Evolutionary conservation across 176 grass and related monocot species (phyloP).

Genomic region (Cenchrus fungigraminus): DNA sequence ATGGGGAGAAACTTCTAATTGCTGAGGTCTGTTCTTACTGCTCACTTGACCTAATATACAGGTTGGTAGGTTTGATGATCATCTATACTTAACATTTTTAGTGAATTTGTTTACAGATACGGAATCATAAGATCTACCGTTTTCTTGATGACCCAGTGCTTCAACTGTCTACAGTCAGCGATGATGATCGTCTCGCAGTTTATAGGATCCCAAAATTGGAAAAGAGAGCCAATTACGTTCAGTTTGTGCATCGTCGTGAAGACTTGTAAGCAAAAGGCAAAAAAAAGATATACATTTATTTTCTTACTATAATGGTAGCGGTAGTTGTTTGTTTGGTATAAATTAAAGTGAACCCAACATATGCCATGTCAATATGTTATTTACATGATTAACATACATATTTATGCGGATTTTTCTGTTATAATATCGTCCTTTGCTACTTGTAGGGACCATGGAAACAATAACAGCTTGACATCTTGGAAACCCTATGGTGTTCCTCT

Average conservation of each 20-base stretch:
- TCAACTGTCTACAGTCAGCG: slow-evolving; percentile 81
- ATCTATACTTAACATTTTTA: slow-evolving; percentile 26
- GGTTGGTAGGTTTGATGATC: slow-evolving; percentile 34
- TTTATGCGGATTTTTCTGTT: slow-evolving; percentile 27
- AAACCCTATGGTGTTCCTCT: slow-evolving; percentile 88
- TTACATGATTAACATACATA: slow-evolving; percentile 37
- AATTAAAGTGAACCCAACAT: slow-evolving; percentile 3
- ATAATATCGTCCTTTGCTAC: slow-evolving; percentile 29
- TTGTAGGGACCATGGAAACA: slow-evolving; percentile 74
- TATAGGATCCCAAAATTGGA: slow-evolving; percentile 85
- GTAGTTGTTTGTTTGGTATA: slow-evolving; percentile 22
- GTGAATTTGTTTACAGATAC: slow-evolving; percentile 66
- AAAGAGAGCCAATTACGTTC: slow-evolving; percentile 76
- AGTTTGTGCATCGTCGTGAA: slow-evolving; percentile 91
- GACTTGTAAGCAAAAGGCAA: slow-evolving; percentile 73
- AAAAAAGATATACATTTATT: slow-evolving; percentile 8
- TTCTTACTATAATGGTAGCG: slow-evolving; percentile 25
- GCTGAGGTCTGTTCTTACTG: slow-evolving; percentile 73
- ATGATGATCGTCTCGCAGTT: slow-evolving; percentile 86
- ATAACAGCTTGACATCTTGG: slow-evolving; percentile 57
- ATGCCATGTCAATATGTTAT: slow-evolving; percentile 25
- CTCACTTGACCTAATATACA: slow-evolving; percentile 31
- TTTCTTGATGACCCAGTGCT: slow-evolving; percentile 88
- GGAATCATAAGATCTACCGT: slow-evolving; percentile 76
- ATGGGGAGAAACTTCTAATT: slow-evolving; percentile 86